Evolutionary conservation across 441 rosid species (phyloP), one percentile per base, ranked within the genome.

Genomic region (Codiaeum variegatum): DNA sequence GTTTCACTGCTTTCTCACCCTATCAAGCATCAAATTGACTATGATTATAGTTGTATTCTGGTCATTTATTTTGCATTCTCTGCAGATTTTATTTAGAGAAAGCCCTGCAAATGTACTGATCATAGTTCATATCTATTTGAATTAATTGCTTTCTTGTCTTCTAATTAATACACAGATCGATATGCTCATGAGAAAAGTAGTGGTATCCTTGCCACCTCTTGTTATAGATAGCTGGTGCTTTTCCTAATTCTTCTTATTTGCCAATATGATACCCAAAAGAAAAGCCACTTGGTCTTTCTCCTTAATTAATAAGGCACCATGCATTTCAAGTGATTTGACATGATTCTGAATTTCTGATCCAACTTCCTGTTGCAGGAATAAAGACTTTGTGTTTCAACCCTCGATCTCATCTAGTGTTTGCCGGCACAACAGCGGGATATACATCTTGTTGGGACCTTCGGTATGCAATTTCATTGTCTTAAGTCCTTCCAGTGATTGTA

Each of bases 361-460:
- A 40, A 56, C 52, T 62, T 72, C 61, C 52, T 73, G 58, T 65
- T 67, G 79, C 90, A 93, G 98, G 92, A 69, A 88, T 91, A 80
- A 88, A 82, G 80, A 75, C 93, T 51, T 55, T 91, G 71, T 81
- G 90, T 77, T 86, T 78, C 83, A 90, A 87, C 78, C 90, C 91
- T 38, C 34, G 68, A 78, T 84, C 96, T 72, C 77, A 80, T 76
- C 75, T 72, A n/a, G 85, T 89, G 68, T 88, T 88, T 77, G 85
- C 93, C n/a, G 98, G 97, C 77, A 88, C 90, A 72, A 80, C 92
- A 29, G 82, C 85, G 38, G 98, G 98, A 79, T 85, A 79, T 75
- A 73, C 87, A 46, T 84, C 87, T 70, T 88, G 97, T 79, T 93
- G 93, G 91, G 98, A 93, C 78, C 83, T 90, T 55, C 88, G 97